Conservation (phyloP, 1,284 basidiomycete genomes). For the Fomitopsis schrenkii region DNA sequence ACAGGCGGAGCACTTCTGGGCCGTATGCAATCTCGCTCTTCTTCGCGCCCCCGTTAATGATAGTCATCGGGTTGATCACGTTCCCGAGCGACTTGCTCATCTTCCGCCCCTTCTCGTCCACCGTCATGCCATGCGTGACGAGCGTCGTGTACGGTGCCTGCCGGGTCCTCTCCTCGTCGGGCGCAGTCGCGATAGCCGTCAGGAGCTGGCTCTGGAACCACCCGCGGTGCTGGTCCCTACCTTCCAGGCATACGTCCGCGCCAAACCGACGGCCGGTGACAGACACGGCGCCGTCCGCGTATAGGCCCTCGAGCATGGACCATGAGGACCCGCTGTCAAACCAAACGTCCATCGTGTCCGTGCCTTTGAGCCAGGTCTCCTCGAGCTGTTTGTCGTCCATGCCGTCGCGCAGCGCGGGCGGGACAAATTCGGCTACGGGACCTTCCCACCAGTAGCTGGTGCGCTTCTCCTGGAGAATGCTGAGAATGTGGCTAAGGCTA, state of each 20-base stretch:
- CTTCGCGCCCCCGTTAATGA: constrained; percentile 76
- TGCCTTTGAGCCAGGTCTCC: constrained; percentile 68
- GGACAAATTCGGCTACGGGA: constrained; percentile 79
- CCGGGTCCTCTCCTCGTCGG: constrained; percentile 23
- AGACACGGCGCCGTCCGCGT: constrained; percentile 12
- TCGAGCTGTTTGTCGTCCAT: constrained; percentile 37
- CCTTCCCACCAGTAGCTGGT: constrained; percentile 92
- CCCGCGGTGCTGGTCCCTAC: constrained; percentile 96
- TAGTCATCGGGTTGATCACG: constrained; percentile 79
- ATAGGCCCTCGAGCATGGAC: constrained; percentile 63
- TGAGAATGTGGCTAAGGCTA: constrained; percentile 77
- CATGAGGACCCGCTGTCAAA: constrained; percentile 98
- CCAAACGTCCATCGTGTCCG: constrained; percentile 99
- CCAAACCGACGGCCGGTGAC: constrained; percentile 27
- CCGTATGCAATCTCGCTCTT: constrained; percentile 79
- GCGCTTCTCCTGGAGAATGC: constrained; percentile 70
- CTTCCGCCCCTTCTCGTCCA: constrained; percentile 89
- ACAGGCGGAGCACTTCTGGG: constrained; percentile 84
- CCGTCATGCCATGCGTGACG: constrained; percentile 96
- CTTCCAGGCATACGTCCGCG: constrained; percentile 93
- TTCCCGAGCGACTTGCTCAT: constrained; percentile 99
- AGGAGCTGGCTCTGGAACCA: constrained; percentile 98
- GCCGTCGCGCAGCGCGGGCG: constrained; percentile 45
- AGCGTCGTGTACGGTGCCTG: constrained; percentile 77
- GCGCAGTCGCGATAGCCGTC: constrained; percentile 67